These are phyloP conservation scores for Salix arbutifolia DNA, from an alignment of 345 rosid species.

Conservation along the genomic window DNA sequence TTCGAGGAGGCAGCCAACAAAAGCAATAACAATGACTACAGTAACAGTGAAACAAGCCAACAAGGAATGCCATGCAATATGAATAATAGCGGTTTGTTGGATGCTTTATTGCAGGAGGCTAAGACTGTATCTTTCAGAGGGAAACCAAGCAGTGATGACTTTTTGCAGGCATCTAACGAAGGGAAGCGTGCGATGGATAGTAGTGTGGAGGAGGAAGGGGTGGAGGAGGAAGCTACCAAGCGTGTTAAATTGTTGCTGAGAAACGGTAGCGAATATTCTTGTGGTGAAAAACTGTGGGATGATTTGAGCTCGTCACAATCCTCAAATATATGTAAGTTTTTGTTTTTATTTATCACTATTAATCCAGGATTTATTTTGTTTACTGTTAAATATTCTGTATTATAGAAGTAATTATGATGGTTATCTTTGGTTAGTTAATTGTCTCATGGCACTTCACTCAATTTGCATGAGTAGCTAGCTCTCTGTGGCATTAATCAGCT, in stretches of 20 bases:
- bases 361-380: neutral
- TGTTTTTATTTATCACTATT: neutral
- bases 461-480: too few relatives aligned
- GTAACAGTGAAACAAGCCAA: neutral
- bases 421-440: too few relatives aligned
- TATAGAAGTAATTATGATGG: too few relatives aligned
- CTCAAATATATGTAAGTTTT: slow-evolving; percentile 40
- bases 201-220: neutral
- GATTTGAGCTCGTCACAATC: slow-evolving; percentile 41
- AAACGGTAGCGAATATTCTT: slow-evolving; percentile 7
- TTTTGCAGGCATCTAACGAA: slow-evolving; percentile 14
- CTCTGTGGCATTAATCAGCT: too few relatives aligned
- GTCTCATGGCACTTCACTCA: too few relatives aligned
- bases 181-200: slow-evolving; percentile 17
- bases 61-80: neutral
- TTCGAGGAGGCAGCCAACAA: neutral
- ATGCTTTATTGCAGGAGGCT: slow-evolving; percentile 55
- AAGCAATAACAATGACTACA: neutral
- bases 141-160: neutral
- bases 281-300: slow-evolving; percentile 28
- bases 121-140: slow-evolving; percentile 30
- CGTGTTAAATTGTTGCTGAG: slow-evolving; percentile 9
- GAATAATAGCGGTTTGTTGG: slow-evolving; percentile 49
- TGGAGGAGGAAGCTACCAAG: neutral
- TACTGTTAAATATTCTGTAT: too few relatives aligned